Base-by-base conservation (phyloP, 768 basidiomycete genomes). In the Kwoniella bestiolae region DNA sequence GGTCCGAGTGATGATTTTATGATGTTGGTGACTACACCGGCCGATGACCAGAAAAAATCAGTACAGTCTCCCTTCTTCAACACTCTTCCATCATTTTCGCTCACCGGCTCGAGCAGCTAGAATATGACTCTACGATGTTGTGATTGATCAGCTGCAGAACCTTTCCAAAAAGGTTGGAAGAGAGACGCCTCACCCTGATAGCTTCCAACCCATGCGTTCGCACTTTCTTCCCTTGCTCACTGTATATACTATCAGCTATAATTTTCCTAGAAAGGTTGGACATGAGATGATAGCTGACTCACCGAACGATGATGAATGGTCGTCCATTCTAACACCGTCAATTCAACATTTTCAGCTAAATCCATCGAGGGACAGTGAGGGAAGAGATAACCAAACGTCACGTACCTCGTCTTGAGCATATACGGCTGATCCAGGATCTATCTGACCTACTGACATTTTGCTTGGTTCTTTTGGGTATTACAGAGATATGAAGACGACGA, bases 1-100 rank as follows among this genome's bases (percentile, higher is more conserved):
- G 96, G 96, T 26, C 96, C 96, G 28, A 99, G 85, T 3, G 93
- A 96, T 63, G 95, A 94, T 75, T 91, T 88, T 74, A 98, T 86
- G 78, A 99, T 96, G 82, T 94, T 94, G 26, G 93, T 88, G 50
- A 98, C 94, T 5, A 55, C 14, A 23, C 32, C 16, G 5, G 91
- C 91, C n/a, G n/a, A 18, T 9, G 5, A 46, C 18, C 52, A 31
- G 28, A n/a, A 26, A 23, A 2, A 12, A 55, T 34, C 52, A 55
- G 28, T 46, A 25, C 52, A 16, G 45, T 47, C 34, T 31, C 25
- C 41, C 47, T 34, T 34, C 51, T 23, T 35, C 41, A 45, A 16
- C 9, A 5, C 25, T 23, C 21, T 23, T 49, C 7, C 8, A 23
- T 34, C 41, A 25, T 57, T 57, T 23, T 21, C n/a, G 31, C 71